Evolutionary conservation across 768 basidiomycete genomes (phyloP), one percentile per base, ranked within the genome.

Genomic region (Phanerochaete carnosa): DNA sequence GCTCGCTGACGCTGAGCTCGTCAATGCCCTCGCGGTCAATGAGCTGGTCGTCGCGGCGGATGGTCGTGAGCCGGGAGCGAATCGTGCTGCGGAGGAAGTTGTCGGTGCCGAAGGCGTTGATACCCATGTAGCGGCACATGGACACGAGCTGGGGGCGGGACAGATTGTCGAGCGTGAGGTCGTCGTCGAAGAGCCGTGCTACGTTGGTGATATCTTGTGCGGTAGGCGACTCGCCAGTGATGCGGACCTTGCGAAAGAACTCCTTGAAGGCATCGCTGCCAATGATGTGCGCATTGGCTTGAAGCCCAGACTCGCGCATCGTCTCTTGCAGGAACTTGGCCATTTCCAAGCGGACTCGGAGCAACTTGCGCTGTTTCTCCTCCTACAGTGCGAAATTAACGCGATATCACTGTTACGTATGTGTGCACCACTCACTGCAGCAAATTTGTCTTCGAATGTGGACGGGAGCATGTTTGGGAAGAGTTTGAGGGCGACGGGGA

Each of bases 391-490:
- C 13, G 61, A 19, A n/a, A n/a, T 46, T 7, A n/a, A 46, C 16
- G 45, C 45, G 8, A n/a, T n/a, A n/a, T n/a, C 8, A 46, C 8
- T 25, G 47, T 26, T 5, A 25, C 47, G 23, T 6, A 46, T 29
- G 28, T 57, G 74, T 61, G 29, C 23, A 77, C n/a, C n/a, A n/a
- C 85, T 63, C 66, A 92, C 95, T 56, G 93, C 94, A 45, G 94
- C 89, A 69, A 88, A 97, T 74, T 96, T 95, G 78, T 98, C 96
- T 72, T 98, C 95, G 64, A 99, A 98, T 0, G 97, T 99, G 0
- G 93, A 95, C 0, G 97, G 97, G 5, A 99, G 84, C 94, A 98
- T 98, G 74, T 92, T 98, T 15, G 97, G 97, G 83, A 99, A 99
- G 46, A 99, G 76, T 73, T 96, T 97, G 65, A 99, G 82, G 0